Evolutionary conservation across 2,329 filamentous ascomycete species (phyloP), one percentile per base, ranked within the genome.

Genomic region (Neopestalotiopsis rosae): DNA sequence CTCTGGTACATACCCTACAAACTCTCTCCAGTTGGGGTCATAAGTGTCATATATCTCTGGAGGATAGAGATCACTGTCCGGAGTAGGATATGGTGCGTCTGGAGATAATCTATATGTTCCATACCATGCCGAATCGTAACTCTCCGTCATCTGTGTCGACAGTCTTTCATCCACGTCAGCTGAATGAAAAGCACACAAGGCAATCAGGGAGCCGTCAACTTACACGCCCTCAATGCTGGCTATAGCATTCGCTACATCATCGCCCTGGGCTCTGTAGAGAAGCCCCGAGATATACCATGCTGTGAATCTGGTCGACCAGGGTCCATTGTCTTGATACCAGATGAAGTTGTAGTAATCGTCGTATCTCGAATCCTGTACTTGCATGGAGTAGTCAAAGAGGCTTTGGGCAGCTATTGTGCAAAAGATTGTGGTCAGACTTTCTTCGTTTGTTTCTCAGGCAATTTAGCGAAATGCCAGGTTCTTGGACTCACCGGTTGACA

Each of bases 281-380:
- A 83, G 69, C 1, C 81, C 81, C 0, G 80, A 74, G 3, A 80
- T 72, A 62, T 83, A 83, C 81, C 81, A 83, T 0, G 81, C 79
- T 1, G 81, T 84, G 63, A 84, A 84, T 10, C 82, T 77, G 42
- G 79, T 74, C 3, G 78, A 82, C 79, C 81, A 84, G 24, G 79
- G 79, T 0, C 83, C 82, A 3, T 80, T 81, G 61, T 83, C 80
- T 12, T 76, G 76, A 65, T 83, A 84, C 70, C 74, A 79, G 30
- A 85, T 79, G 61, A 80, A 81, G 28, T 82, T 81, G 71, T 84
- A 85, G 1, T 76, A 79, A 7, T 77, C 72, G 69, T 84, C 83
- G 66, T 78, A 84, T 57, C 82, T 74, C 1, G 75, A 74, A 66
- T 84, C 82, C 28, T 76, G 74, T 3, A 83, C 76, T 12, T 72